Evolutionary conservation across 495 filamentous ascomycete species (phyloP).

Genomic region (Penicillium waksmanii): DNA sequence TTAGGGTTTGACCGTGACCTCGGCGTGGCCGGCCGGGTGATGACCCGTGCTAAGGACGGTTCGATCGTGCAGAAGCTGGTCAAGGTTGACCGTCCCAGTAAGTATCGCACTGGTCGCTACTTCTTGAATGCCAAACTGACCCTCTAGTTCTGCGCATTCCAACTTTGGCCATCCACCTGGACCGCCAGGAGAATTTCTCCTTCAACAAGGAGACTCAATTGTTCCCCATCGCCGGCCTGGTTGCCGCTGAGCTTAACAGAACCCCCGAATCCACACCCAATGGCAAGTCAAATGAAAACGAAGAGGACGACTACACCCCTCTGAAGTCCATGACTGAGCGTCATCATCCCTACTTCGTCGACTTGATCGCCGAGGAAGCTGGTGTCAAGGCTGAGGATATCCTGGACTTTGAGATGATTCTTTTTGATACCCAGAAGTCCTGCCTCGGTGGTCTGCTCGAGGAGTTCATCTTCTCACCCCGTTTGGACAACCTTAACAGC

Average conservation of each 20-base stretch:
- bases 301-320: slow-evolving; percentile 60
- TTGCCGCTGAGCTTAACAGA: slow-evolving; percentile 84
- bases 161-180: slow-evolving; percentile 90
- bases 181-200: slow-evolving; percentile 78
- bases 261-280: slow-evolving; percentile 25
- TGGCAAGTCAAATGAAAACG: slow-evolving; percentile 44
- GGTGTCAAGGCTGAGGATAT: slow-evolving; percentile 70
- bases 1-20: slow-evolving; percentile 96
- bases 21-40: slow-evolving; percentile 83
- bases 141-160: slow-evolving; percentile 77
- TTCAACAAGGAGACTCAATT: slow-evolving; percentile 98
- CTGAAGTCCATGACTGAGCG: slow-evolving; percentile 77
- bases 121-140: too few species aligned
- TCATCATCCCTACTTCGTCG: slow-evolving; percentile 85
- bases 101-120: slow-evolving; percentile 12
- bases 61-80: slow-evolving; percentile 82
- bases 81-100: slow-evolving; percentile 84
- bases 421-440: slow-evolving; percentile 93
- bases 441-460: slow-evolving; percentile 88
- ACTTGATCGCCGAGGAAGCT: slow-evolving; percentile 81
- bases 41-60: slow-evolving; percentile 75
- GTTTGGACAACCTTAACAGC: slow-evolving; percentile 94
- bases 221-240: slow-evolving; percentile 88
- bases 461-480: slow-evolving; percentile 91
- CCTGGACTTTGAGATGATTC: slow-evolving; percentile 91